Base-by-base conservation (phyloP, 805 yeast species). In the Aciculoconidium aculeatum region DNA sequence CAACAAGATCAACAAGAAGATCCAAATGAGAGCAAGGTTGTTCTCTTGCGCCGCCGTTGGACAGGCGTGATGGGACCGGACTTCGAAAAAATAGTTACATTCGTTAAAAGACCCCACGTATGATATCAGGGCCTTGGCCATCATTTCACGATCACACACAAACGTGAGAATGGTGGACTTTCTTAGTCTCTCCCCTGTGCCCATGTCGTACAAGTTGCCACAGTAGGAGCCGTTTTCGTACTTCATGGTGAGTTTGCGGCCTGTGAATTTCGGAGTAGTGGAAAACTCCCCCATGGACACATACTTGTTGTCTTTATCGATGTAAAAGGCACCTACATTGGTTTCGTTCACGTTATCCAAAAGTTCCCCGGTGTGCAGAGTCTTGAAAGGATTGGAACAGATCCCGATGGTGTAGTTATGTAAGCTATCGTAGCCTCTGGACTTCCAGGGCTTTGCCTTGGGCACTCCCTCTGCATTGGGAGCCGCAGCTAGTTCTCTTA, bases 51-150 rank as follows among this genome's bases (percentile, higher is more conserved):
- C 76, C 7, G 83, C 75, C 40, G 87, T 80, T 0, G 94, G 84
- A 53, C 96, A 86, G 0, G 94, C 95, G 55, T 79, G 81, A 23
- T 83, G 76, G 3, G 94, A 82, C 40, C 86, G 60, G 17, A 85
- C 86, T 47, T 86, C 95, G 51, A 86, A 86, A 47, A 80, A 72
- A 52, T 83, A 86, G 20, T 80, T 75, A 55, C 96, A 86, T 38
- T 86, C 83, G 50, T 84, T 72, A 23, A 73, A 47, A 5, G 75
- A 75, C 2, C 92, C 92, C 17, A 86, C 69, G 49, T 68, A 85
- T 11, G 82, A 69, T 1, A 85, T 61, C 19, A 73, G 64, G 0
- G 88, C 92, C 36, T 72, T 72, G 5, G 72, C 56, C 49, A 72
- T 53, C 46, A 81, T 72, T 28, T 81, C 90, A 36, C 83, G 67